Percentiles rank a stretch among this genome's conserved stretches.
Evolutionary conservation across 164 flowering plant genomes (phyloP).

Genomic region (Paratinospora sagittata): DNA sequence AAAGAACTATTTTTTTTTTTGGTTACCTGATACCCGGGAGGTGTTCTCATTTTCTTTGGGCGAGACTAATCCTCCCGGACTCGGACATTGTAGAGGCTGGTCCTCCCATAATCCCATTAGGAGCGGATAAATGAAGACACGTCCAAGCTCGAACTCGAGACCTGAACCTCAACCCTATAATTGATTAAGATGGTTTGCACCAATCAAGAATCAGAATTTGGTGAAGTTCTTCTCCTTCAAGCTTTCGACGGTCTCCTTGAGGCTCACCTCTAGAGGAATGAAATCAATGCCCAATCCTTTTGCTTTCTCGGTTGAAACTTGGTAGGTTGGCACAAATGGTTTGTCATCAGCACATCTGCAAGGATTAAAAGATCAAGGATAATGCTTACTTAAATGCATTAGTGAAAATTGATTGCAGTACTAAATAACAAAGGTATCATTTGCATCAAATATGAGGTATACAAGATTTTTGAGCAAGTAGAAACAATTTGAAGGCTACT

Average conservation of each 20-base stretch:
- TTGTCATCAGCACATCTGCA: slow-evolving; percentile 70
- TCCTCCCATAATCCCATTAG: no score
- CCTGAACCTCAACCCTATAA: no score
- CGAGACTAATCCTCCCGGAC: no score
- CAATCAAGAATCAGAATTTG: slow-evolving; percentile 21
- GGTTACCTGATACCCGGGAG: no score
- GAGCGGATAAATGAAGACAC: no score
- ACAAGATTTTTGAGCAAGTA: not conserved
- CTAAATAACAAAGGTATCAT: not conserved
- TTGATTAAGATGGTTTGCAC: not conserved
- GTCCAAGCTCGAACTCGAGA: no score
- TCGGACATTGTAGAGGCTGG: no score
- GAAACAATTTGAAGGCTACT: no score
- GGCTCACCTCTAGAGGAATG: slow-evolving; percentile 46
- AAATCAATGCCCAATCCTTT: no score
- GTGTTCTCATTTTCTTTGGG: no score
- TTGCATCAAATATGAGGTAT: not conserved
- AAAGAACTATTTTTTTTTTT: no score
- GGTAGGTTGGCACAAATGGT: slow-evolving; percentile 47
- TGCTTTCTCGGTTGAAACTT: slow-evolving; percentile 50
- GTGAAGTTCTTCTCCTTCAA: slow-evolving; percentile 59
- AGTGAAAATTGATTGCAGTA: not conserved
- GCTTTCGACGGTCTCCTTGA: slow-evolving; percentile 80
- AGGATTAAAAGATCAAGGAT: not conserved
- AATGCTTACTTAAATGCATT: not conserved